Evolutionary conservation across 768 basidiomycete genomes (phyloP).

Genomic region (Termitomyces sp.): DNA sequence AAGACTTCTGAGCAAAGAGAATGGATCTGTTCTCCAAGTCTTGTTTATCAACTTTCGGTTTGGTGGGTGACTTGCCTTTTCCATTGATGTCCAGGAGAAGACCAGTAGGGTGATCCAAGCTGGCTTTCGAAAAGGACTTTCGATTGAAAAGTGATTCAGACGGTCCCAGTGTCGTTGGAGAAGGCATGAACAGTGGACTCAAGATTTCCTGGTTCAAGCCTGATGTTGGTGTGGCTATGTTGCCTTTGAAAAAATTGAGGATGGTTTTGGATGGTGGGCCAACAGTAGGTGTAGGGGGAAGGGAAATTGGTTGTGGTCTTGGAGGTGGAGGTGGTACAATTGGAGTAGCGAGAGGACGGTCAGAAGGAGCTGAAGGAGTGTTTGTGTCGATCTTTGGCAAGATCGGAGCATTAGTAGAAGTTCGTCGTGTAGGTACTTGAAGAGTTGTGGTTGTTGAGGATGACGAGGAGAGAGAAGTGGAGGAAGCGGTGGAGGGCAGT

Average conservation of each 20-base stretch:
- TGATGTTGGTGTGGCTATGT: constrained; percentile 22
- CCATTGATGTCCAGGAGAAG: constrained; percentile 18
- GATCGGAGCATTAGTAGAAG: constrained; percentile 20
- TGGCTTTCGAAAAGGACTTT: constrained; percentile 4
- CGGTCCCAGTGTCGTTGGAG: constrained; percentile 28
- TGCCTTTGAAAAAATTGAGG: constrained; percentile 32
- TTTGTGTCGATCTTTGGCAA: constrained; percentile 25
- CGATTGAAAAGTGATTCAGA: constrained; percentile 2
- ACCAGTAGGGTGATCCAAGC: constrained; percentile 6
- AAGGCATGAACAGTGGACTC: constrained; percentile 42
- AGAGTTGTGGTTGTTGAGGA: constrained; percentile 5
- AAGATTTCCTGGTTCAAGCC: constrained; percentile 34
- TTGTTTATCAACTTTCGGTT: constrained; percentile 31
- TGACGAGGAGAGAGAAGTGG: constrained; percentile 1
- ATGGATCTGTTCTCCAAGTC: constrained; percentile 40
- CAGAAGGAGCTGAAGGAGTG: constrained; percentile 8
- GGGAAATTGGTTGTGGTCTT: constrained; percentile 42
- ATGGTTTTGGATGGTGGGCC: constrained; percentile 30
- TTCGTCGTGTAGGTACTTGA: constrained; percentile 17
- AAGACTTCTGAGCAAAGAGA: constrained; percentile 39
- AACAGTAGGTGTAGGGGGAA: constrained; percentile 45
- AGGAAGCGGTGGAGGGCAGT: constrained; percentile 10
- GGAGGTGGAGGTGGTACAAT: constrained; percentile 37
- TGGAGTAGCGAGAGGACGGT: constrained; percentile 21
- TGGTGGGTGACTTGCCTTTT: constrained; percentile 22